Percentiles rank a stretch among this genome's conserved stretches.
phyloP scores from a whole-genome alignment of 441 rosid genomes.

The Lepidium campestre region DNA sequence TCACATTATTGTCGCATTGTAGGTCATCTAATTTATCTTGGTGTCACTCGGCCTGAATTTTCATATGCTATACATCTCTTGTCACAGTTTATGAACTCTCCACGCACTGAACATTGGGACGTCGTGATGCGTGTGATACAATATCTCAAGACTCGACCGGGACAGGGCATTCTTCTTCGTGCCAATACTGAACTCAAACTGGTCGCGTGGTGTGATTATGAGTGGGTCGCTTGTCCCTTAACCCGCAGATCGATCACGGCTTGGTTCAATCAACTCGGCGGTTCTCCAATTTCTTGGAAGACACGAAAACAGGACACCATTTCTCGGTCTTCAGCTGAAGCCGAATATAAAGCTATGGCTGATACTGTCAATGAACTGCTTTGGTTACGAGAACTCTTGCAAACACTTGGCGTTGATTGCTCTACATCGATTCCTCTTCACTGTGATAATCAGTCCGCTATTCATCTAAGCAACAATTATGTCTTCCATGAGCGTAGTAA shows the following conservation, averaged over 20 bases:
- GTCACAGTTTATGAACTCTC: not conserved
- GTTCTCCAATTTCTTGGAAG: not conserved
- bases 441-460: not conserved
- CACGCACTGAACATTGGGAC: not conserved
- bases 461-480: accelerated
- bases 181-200: not conserved
- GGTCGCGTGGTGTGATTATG: not conserved
- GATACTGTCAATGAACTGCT: not conserved
- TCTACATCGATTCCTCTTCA: accelerated
- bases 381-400: not conserved
- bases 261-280: not conserved
- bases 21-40: not conserved
- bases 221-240: no score
- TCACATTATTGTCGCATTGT: not conserved
- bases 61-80: not conserved
- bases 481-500: not conserved
- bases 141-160: not conserved
- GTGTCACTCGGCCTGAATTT: not conserved
- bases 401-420: accelerated
- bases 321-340: not conserved
- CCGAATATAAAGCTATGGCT: not conserved
- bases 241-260: not conserved
- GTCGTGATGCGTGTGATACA: not conserved
- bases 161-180: not conserved
- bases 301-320: not conserved